Conservation (phyloP, 768 basidiomycete genomes). For the Suillus alpinus region DNA sequence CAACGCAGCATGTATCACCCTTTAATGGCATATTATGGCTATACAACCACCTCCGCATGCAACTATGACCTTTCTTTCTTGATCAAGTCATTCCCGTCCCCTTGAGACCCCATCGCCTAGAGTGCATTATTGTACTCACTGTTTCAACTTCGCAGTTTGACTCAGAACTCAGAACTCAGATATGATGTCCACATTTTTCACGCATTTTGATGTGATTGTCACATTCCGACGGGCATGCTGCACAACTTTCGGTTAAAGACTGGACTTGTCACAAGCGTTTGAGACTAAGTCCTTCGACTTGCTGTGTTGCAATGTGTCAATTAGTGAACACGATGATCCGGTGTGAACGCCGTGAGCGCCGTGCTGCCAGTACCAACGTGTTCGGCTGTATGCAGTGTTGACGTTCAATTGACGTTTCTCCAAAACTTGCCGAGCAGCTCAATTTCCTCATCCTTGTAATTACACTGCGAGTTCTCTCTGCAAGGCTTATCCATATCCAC, state of each 20-base stretch:
- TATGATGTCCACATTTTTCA: too few species aligned
- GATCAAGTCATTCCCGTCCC: not conserved
- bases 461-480: not conserved
- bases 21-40: constrained; percentile 15
- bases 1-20: constrained; percentile 25
- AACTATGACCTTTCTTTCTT: constrained; percentile 9
- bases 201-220: not conserved
- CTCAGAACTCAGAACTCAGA: too few species aligned
- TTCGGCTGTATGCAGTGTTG: constrained; percentile 1
- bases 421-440: not conserved
- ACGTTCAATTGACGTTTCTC: not conserved
- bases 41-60: constrained; percentile 17
- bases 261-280: not conserved
- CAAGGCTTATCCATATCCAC: not conserved
- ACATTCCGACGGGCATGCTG: not conserved
- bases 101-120: not conserved
- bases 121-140: not conserved
- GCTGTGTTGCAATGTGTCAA: not conserved
- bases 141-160: not conserved
- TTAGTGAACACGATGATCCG: not conserved
- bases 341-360: not conserved
- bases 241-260: not conserved
- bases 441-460: not conserved
- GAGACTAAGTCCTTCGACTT: not conserved
- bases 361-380: not conserved